A percentile compares a stretch with the other conserved stretches of the same genome.
These are phyloP conservation scores for Capsaspora owczarzaki DNA, from an alignment of 78 protist genomes.

Conservation along the genomic window DNA sequence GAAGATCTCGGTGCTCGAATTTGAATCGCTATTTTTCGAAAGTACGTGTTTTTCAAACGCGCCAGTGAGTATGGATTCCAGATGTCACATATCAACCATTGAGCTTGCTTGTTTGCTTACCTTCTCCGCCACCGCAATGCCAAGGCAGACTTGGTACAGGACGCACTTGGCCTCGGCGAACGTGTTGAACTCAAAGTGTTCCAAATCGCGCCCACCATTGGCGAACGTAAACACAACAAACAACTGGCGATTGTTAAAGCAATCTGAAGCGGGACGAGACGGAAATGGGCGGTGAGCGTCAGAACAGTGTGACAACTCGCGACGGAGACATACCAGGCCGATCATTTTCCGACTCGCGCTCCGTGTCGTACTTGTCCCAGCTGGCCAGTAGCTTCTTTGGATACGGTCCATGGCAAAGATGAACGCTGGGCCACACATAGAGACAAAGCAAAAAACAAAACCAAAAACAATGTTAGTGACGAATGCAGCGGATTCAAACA, in stretches of 20 bases:
- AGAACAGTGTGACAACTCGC: neutral
- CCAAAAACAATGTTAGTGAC: neutral
- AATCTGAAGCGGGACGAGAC: neutral
- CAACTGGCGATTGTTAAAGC: neutral
- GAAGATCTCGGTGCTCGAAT: conserved; percentile 8
- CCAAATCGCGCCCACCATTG: neutral
- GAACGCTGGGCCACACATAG: too few relatives aligned
- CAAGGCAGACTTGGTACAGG: neutral
- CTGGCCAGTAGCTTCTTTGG: neutral
- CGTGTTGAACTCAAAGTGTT: neutral
- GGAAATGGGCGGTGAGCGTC: neutral
- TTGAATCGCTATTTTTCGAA: too few relatives aligned
- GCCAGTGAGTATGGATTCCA: too few relatives aligned
- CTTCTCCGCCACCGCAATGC: neutral
- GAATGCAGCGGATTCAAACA: neutral
- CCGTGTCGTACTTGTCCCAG: neutral
- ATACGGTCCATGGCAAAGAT: neutral
- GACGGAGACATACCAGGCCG: neutral
- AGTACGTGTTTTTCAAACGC: too few relatives aligned
- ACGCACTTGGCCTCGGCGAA: neutral
- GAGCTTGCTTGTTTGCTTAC: too few relatives aligned
- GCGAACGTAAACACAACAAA: neutral
- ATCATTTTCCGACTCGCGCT: neutral
- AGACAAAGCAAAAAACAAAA: too few relatives aligned
- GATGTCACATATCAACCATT: too few relatives aligned